phyloP scores from a whole-genome alignment of 2,329 filamentous ascomycete species.

The Cercospora zeae-maydis region DNA sequence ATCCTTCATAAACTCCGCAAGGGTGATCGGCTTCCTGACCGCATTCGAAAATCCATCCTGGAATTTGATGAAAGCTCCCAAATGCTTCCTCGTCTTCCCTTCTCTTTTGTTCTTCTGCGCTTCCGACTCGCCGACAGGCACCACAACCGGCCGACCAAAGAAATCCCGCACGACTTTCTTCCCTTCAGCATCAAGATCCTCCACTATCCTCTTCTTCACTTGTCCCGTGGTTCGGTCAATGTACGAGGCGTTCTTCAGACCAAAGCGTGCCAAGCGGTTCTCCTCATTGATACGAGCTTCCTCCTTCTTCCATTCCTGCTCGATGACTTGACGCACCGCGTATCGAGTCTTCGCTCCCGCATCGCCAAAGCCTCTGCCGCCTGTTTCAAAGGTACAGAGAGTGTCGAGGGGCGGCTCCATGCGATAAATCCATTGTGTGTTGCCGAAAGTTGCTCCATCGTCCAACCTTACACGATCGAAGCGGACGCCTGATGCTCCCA shows the following conservation, averaged over 20 bases:
- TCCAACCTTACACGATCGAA: slow-evolving; percentile 76
- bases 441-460: slow-evolving; percentile 43
- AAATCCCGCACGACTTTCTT: slow-evolving; percentile 68
- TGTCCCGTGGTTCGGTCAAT: slow-evolving; percentile 12
- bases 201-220: slow-evolving; percentile 9
- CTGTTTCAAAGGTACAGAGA: slow-evolving; percentile 70
- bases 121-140: slow-evolving; percentile 40
- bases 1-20: slow-evolving; percentile 72
- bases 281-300: slow-evolving; percentile 63
- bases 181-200: slow-evolving; percentile 34
- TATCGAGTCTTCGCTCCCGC: slow-evolving; percentile 71
- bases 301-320: slow-evolving; percentile 80
- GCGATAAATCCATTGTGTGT: slow-evolving; percentile 69
- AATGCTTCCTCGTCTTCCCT: slow-evolving; percentile 53
- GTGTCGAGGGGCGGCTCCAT: slow-evolving; percentile 92
- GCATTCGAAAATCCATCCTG: slow-evolving; percentile 91
- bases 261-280: slow-evolving; percentile 63
- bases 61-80: slow-evolving; percentile 91
- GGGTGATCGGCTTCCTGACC: slow-evolving; percentile 78
- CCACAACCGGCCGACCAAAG: slow-evolving; percentile 69
- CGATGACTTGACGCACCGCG: slow-evolving; percentile 86
- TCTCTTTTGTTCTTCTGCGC: slow-evolving; percentile 37
- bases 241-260: slow-evolving; percentile 40
- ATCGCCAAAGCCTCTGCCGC: slow-evolving; percentile 48
- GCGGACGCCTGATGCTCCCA: slow-evolving; percentile 75